A percentile compares a stretch with the other conserved stretches of the same genome.
These are phyloP conservation scores for Leishmania martiniquensis DNA, from an alignment of 208 protist genomes.

Conservation along the genomic window DNA sequence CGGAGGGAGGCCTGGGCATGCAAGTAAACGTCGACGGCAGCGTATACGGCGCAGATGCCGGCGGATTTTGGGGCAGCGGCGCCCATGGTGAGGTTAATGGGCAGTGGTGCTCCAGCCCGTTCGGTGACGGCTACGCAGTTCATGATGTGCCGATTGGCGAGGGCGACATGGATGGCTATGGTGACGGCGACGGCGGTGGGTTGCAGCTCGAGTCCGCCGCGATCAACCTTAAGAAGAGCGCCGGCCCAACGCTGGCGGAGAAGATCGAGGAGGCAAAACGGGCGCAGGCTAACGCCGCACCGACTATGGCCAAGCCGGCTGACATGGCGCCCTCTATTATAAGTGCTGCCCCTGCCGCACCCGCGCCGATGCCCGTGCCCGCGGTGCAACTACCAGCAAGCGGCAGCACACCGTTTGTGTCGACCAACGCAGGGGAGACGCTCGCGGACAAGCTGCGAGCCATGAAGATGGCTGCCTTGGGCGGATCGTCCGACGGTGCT, in stretches of 20 bases:
- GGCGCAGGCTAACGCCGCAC: constrained; percentile 7
- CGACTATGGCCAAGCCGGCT: neutral
- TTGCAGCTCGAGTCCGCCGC: constrained; percentile 81
- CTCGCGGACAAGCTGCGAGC: constrained; percentile 70
- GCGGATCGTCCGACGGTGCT: neutral
- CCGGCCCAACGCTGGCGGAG: constrained; percentile 30
- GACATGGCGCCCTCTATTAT: neutral
- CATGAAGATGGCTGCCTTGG: constrained; percentile 46
- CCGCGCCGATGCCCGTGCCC: neutral
- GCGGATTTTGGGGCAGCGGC: constrained; percentile 13
- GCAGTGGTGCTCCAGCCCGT: neutral
- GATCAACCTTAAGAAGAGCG: constrained; percentile 46
- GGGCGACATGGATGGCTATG: constrained; percentile 45
- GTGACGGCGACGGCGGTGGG: constrained; percentile 33
- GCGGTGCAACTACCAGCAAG: neutral
- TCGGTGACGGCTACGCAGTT: constrained; percentile 14
- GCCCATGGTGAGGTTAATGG: neutral
- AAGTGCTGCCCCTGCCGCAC: neutral
- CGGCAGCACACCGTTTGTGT: constrained; percentile 16
- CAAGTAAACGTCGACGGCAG: constrained; percentile 13
- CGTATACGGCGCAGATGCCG: neutral
- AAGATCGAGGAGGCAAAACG: constrained; percentile 29
- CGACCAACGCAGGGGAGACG: constrained; percentile 34
- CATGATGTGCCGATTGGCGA: constrained; percentile 30
- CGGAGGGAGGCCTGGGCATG: constrained; percentile 12